Evolutionary conservation across 768 basidiomycete species (phyloP).

Genomic region (Pleurotus sapidus): DNA sequence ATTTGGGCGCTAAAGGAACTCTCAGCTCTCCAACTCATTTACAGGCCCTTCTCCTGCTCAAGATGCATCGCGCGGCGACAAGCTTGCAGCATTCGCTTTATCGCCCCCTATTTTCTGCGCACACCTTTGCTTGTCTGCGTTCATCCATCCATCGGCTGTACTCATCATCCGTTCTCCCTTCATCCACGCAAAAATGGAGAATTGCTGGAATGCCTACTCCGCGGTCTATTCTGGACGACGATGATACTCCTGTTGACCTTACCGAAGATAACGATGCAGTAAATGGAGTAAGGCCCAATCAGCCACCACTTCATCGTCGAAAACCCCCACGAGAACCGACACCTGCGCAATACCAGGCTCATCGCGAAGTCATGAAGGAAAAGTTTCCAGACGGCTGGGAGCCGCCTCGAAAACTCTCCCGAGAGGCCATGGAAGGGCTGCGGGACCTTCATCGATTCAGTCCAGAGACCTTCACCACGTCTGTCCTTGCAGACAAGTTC

Average conservation of each 20-base stretch:
- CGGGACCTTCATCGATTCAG: slow-evolving; percentile 64
- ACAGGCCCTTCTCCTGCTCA: slow-evolving; percentile 17
- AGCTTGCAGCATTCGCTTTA: background rate
- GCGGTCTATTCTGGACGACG: slow-evolving; percentile 46
- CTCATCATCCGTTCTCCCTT: slow-evolving; percentile 1
- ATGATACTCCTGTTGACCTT: slow-evolving; percentile 41
- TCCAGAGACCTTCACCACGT: slow-evolving; percentile 60
- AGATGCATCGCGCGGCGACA: slow-evolving; percentile 14
- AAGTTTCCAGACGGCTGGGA: slow-evolving; percentile 69
- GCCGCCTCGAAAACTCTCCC: slow-evolving; percentile 76
- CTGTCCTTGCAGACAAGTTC: slow-evolving; percentile 72
- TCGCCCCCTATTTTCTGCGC: background rate
- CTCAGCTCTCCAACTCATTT: background rate
- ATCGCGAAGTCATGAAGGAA: slow-evolving; percentile 49
- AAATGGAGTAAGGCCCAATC: slow-evolving; percentile 35
- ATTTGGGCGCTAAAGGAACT: too few species aligned
- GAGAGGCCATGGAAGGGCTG: slow-evolving; percentile 82
- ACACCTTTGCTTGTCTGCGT: background rate
- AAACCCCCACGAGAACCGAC: slow-evolving; percentile 37
- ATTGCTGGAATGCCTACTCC: slow-evolving; percentile 35
- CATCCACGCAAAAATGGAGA: slow-evolving; percentile 33
- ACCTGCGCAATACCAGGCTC: slow-evolving; percentile 46
- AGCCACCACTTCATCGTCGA: slow-evolving; percentile 34
- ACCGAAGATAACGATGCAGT: slow-evolving; percentile 51
- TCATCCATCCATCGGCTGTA: slow-evolving; percentile 4